Percentiles rank a stretch among this genome's conserved stretches.
phyloP scores from a whole-genome alignment of 768 basidiomycete genomes.

The Paxillus involutus region DNA sequence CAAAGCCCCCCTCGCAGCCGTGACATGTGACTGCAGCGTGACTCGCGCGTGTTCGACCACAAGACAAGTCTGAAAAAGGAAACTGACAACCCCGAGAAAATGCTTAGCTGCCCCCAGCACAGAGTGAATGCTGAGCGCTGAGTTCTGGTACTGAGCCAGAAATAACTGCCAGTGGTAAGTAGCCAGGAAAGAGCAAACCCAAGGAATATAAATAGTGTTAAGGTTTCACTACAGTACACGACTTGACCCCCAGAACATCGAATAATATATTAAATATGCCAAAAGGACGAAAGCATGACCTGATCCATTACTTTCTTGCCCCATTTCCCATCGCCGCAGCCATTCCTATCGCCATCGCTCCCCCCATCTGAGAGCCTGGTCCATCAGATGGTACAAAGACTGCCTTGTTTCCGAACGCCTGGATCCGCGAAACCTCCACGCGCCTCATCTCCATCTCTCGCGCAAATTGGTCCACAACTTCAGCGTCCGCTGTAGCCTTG shows the following conservation, averaged over 20 bases:
- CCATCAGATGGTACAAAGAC: conserved; percentile 71
- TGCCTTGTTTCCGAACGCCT: conserved; percentile 67
- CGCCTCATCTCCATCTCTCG: conserved; percentile 75
- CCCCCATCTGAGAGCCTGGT: conserved; percentile 56
- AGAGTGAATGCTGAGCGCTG: too few relatives aligned
- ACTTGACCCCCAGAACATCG: neutral
- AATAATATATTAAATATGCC: neutral
- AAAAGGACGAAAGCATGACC: neutral
- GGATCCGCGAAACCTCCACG: conserved; percentile 60
- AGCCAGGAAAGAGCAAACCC: neutral
- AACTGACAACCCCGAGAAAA: neutral
- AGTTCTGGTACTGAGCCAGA: too few relatives aligned
- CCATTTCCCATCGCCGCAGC: conserved; percentile 58
- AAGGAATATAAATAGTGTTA: neutral
- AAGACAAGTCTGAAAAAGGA: conserved; percentile 6
- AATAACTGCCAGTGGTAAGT: too few relatives aligned
- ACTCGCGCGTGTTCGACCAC: conserved; percentile 18
- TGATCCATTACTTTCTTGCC: conserved; percentile 12
- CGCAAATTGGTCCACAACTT: conserved; percentile 64
- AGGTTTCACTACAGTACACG: neutral
- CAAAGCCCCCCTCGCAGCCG: conserved; percentile 31
- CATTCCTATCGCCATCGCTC: conserved; percentile 67
- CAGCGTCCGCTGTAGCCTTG: conserved; percentile 62
- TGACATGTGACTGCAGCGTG: conserved; percentile 34
- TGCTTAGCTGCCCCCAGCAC: too few relatives aligned